phyloP scores from a whole-genome alignment of 2,329 filamentous ascomycete genomes.

The Arthrobotrys sinensis region DNA sequence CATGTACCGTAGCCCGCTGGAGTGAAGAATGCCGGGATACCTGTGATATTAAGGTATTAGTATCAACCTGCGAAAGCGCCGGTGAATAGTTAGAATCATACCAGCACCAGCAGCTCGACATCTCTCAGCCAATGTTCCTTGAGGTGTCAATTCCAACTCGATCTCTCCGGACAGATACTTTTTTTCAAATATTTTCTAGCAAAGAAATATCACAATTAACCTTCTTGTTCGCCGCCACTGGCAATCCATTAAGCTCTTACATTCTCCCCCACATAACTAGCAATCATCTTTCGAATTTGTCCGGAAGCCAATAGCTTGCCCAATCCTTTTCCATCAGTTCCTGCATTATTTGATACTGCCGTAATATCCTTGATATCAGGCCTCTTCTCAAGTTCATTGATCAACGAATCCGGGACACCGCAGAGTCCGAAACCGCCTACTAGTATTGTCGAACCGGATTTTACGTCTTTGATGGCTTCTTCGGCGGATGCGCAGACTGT shows the following conservation, averaged over 20 bases:
- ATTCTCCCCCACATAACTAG: conserved; percentile 84
- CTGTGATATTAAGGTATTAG: conserved; percentile 19
- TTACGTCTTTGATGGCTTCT: conserved; percentile 79
- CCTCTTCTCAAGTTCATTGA: conserved; percentile 74
- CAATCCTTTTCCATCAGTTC: conserved; percentile 78
- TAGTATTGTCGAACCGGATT: conserved; percentile 79
- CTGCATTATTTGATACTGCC: conserved; percentile 86
- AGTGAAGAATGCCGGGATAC: conserved; percentile 86
- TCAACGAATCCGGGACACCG: conserved; percentile 82
- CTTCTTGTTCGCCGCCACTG: not conserved
- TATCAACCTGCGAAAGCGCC: not conserved
- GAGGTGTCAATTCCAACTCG: conserved; percentile 81
- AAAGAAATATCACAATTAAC: conserved; percentile 9
- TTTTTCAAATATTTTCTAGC: conserved; percentile 77
- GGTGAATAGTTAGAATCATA: conserved; percentile 5
- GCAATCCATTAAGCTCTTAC: conserved; percentile 8
- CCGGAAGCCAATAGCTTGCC: conserved; percentile 78
- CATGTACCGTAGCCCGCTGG: conserved; percentile 80
- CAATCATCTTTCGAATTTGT: conserved; percentile 79
- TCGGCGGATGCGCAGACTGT: conserved; percentile 72
- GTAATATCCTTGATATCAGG: conserved; percentile 71
- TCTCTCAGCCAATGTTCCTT: conserved; percentile 81
- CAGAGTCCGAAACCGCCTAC: conserved; percentile 88
- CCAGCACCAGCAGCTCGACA: conserved; percentile 80
- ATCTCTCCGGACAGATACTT: conserved; percentile 83